Conservation (phyloP, 2,329 filamentous ascomycete genomes). For the Rutstroemia sp. region DNA sequence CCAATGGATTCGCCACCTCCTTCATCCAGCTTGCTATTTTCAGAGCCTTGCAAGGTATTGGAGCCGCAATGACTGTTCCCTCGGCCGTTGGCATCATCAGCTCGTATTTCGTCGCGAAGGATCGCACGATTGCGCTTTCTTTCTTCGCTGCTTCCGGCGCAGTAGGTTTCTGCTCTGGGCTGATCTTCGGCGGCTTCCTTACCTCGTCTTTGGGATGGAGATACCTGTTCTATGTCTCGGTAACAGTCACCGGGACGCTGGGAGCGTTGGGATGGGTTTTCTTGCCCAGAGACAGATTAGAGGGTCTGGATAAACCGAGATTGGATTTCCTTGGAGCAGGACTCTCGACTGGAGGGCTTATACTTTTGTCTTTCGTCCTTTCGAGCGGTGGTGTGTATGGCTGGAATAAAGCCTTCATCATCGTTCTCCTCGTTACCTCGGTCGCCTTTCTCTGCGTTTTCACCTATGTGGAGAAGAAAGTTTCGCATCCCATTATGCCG, state of each 20-base stretch:
- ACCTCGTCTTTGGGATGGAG: slow-evolving; percentile 34
- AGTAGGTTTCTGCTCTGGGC: slow-evolving; percentile 34
- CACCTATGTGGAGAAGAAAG: slow-evolving; percentile 35
- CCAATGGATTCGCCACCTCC: slow-evolving; percentile 34
- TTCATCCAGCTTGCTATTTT: slow-evolving; percentile 37
- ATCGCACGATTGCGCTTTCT: slow-evolving; percentile 33
- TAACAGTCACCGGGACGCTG: slow-evolving; percentile 29
- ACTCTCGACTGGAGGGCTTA: slow-evolving; percentile 36
- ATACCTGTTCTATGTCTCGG: slow-evolving; percentile 33
- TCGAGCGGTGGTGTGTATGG: slow-evolving; percentile 39
- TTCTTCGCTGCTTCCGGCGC: slow-evolving; percentile 34
- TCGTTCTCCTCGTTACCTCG: slow-evolving; percentile 34
- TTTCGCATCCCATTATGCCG: slow-evolving; percentile 39
- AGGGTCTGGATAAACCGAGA: slow-evolving; percentile 28
- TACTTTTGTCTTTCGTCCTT: slow-evolving; percentile 38
- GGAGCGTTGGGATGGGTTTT: slow-evolving; percentile 29
- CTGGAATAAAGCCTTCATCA: slow-evolving; percentile 38
- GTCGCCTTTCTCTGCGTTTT: slow-evolving; percentile 34
- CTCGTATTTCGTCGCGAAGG: slow-evolving; percentile 33
- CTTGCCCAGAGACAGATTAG: slow-evolving; percentile 33
- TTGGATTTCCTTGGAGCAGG: slow-evolving; percentile 37
- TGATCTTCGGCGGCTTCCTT: slow-evolving; percentile 34
- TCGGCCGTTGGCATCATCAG: slow-evolving; percentile 39
- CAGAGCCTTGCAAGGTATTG: slow-evolving; percentile 40
- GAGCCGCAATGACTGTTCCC: slow-evolving; percentile 39